phyloP scores from a whole-genome alignment of 106 monocot genomes.

The Cymbidium sinense region DNA sequence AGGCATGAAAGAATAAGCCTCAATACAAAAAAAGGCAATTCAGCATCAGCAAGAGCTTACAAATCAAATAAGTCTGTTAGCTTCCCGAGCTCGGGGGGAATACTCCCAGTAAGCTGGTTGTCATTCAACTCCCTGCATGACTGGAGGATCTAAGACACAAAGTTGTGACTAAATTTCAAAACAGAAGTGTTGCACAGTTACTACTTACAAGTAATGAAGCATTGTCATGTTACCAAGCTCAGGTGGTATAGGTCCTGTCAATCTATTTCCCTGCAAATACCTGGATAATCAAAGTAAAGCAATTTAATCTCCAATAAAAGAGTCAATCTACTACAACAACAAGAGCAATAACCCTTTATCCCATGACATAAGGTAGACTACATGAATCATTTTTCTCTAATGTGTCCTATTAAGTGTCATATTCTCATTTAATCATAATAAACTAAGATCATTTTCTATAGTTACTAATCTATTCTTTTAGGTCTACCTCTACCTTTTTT shows the following conservation, averaged over 20 bases:
- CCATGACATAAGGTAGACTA: no score
- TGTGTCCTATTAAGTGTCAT: no score
- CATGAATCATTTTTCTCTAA: no score
- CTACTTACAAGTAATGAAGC: constrained; percentile 78
- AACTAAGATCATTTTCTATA: no score
- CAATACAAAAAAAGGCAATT: not conserved
- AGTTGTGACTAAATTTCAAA: not conserved
- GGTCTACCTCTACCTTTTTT: no score
- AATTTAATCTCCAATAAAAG: not conserved
- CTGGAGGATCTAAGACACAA: not conserved
- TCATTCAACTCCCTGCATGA: constrained; percentile 84
- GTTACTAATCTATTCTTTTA: no score
- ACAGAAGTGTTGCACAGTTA: not conserved
- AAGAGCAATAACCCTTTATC: no score
- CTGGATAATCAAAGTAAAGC: constrained; percentile 17
- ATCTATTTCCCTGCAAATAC: constrained; percentile 79
- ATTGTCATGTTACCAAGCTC: constrained; percentile 93
- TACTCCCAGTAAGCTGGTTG: constrained; percentile 55
- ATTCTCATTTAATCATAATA: no score
- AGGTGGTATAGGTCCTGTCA: constrained; percentile 79
- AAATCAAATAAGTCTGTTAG: constrained; percentile 60
- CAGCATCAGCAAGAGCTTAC: constrained; percentile 27
- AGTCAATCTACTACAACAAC: not conserved
- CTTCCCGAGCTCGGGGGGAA: constrained; percentile 72
- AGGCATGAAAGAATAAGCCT: not conserved